These are phyloP conservation scores for Paecilomyces dactylethromorphus DNA, from an alignment of 2,329 filamentous ascomycete genomes.

Conservation along the genomic window DNA sequence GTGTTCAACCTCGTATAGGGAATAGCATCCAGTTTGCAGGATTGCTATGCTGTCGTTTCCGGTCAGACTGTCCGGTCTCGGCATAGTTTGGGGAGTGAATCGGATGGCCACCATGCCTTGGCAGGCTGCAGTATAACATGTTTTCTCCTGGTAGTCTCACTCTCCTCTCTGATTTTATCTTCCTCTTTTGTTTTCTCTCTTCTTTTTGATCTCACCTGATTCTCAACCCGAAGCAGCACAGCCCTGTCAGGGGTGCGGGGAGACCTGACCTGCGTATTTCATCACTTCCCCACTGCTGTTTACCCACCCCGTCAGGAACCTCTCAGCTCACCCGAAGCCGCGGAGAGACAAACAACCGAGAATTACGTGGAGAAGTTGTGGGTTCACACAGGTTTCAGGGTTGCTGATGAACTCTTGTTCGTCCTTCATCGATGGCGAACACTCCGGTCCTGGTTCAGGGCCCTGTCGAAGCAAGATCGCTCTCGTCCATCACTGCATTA, in stretches of 20 bases:
- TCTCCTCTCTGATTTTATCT: not conserved
- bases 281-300: not conserved
- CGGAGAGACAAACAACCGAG: not conserved
- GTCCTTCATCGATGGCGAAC: not conserved
- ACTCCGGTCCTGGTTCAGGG: constrained; percentile 8
- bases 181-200: not conserved
- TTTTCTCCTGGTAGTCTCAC: not conserved
- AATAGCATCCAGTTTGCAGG: not conserved
- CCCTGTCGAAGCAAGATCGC: constrained; percentile 70
- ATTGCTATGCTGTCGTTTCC: not conserved
- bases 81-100: not conserved
- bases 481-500: constrained; percentile 70
- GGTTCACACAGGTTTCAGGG: too few relatives aligned
- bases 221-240: not conserved
- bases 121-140: not conserved
- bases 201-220: not conserved
- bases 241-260: not conserved
- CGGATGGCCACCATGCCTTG: not conserved
- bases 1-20: not conserved
- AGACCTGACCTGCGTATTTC: not conserved
- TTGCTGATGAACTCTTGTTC: not conserved
- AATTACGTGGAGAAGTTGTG: not conserved
- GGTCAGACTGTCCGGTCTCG: not conserved
- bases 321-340: not conserved
- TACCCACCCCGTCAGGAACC: not conserved